Evolutionary conservation across 768 basidiomycete genomes (phyloP).

Genomic region (Trametes cubensis): DNA sequence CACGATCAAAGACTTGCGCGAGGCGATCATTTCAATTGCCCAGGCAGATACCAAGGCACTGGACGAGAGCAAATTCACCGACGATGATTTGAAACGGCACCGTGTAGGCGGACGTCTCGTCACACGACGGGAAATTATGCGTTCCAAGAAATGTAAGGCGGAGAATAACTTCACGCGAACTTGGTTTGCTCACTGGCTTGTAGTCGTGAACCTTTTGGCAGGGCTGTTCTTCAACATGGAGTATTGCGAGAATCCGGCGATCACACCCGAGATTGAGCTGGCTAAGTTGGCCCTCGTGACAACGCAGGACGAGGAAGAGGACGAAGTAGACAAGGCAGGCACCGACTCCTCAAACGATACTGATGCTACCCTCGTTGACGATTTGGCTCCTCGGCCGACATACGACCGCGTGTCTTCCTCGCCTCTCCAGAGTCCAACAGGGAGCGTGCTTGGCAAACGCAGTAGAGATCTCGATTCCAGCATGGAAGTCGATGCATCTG

Average conservation of each 20-base stretch:
- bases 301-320: conserved; percentile 84
- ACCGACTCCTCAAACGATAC: conserved; percentile 87
- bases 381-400: conserved; percentile 44
- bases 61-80: conserved; percentile 71
- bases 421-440: conserved; percentile 26
- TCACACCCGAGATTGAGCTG: conserved; percentile 84
- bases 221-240: conserved; percentile 79
- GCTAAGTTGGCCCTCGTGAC: conserved; percentile 92
- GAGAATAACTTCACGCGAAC: conserved; percentile 3
- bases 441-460: conserved; percentile 70
- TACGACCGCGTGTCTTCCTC: conserved; percentile 38
- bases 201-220: conserved; percentile 82
- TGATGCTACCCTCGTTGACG: conserved; percentile 87
- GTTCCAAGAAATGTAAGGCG: conserved; percentile 79
- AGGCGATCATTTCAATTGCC: conserved; percentile 66
- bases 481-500: conserved; percentile 51
- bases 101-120: conserved; percentile 88
- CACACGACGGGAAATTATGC: conserved; percentile 75
- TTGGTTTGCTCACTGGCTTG: conserved; percentile 21
- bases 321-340: conserved; percentile 65
- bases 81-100: conserved; percentile 80
- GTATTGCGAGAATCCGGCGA: conserved; percentile 60
- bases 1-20: conserved; percentile 88
- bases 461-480: conserved; percentile 42
- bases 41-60: conserved; percentile 55